Evolutionary conservation across 2,329 filamentous ascomycete species (phyloP).

Genomic region (Xylariomycetidae sp.): DNA sequence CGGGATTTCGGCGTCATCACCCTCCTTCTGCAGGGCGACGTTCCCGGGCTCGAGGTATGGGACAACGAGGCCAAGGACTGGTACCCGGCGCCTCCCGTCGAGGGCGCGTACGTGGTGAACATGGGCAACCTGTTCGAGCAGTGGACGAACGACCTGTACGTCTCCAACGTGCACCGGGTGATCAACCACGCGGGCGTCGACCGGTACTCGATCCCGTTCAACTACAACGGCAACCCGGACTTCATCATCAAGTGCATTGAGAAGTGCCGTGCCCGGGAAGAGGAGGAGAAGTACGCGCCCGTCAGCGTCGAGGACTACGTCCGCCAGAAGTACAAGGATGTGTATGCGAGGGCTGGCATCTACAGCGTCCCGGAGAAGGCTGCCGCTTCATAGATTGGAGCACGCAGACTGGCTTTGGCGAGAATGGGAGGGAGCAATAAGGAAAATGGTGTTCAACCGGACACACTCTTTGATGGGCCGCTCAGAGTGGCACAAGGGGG

Average conservation of each 20-base stretch:
- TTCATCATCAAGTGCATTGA: conserved; percentile 10
- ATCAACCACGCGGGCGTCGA: conserved; percentile 44
- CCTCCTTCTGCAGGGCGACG: conserved; percentile 45
- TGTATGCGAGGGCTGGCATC: conserved; percentile 5
- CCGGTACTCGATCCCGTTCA: conserved; percentile 37
- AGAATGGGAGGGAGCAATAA: too few species aligned
- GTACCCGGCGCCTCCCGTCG: conserved; percentile 4
- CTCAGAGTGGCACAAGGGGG: too few species aligned
- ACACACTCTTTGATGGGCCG: too few species aligned
- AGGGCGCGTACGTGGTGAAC: conserved; percentile 45
- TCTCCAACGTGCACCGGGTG: conserved; percentile 48
- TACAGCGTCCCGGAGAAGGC: too few species aligned
- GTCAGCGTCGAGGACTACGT: conserved; percentile 9
- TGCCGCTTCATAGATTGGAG: too few species aligned
- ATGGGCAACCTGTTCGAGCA: conserved; percentile 42
- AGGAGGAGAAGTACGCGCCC: conserved; percentile 8
- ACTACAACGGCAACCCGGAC: conserved; percentile 10
- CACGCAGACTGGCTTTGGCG: too few species aligned
- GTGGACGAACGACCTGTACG: conserved; percentile 48
- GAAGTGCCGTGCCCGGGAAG: conserved; percentile 3
- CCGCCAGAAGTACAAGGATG: conserved; percentile 5
- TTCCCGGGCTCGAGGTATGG: conserved; percentile 46
- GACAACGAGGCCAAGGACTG: conserved; percentile 20
- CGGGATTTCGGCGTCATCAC: conserved; percentile 53
- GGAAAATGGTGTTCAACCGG: too few species aligned